Evolutionary conservation across 768 basidiomycete genomes (phyloP).

Genomic region (Russula sp.): DNA sequence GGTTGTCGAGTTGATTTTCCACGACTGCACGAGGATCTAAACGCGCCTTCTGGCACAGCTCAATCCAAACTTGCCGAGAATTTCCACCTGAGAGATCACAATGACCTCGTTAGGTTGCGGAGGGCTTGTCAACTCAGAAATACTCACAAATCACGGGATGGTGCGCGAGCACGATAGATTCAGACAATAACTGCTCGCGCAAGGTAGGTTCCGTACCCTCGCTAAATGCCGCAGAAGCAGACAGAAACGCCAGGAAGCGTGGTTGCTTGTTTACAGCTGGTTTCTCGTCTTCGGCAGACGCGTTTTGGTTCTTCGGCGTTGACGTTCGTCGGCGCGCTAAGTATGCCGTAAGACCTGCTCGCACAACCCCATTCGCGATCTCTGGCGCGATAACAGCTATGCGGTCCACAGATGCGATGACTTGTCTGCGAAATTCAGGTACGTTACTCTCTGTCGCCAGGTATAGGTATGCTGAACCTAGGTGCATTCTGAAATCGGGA

Average conservation of each 20-base stretch:
- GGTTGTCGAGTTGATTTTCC: slow-evolving; percentile 40
- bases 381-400: slow-evolving; percentile 39
- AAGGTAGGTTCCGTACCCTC: slow-evolving; percentile 38
- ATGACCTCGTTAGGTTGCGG: not conserved
- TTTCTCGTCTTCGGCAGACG: slow-evolving; percentile 37
- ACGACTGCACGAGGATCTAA: slow-evolving; percentile 64
- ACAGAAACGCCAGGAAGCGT: slow-evolving; percentile 47
- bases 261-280: slow-evolving; percentile 44
- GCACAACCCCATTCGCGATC: slow-evolving; percentile 46
- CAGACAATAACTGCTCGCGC: slow-evolving; percentile 44
- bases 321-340: slow-evolving; percentile 37
- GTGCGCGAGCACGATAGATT: slow-evolving; percentile 65
- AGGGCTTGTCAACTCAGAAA: not conserved
- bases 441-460: slow-evolving; percentile 56
- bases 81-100: slow-evolving; percentile 34
- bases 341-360: slow-evolving; percentile 50
- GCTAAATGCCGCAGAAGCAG: slow-evolving; percentile 44
- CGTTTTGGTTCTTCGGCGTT: slow-evolving; percentile 25
- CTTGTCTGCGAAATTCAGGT: slow-evolving; percentile 47
- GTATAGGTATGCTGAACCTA: slow-evolving; percentile 65
- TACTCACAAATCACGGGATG: slow-evolving; percentile 59
- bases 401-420: slow-evolving; percentile 38
- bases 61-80: slow-evolving; percentile 69
- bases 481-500: slow-evolving; percentile 40
- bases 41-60: slow-evolving; percentile 62